phyloP scores from a whole-genome alignment of 331 rosid genomes.

The Malus hybrid region DNA sequence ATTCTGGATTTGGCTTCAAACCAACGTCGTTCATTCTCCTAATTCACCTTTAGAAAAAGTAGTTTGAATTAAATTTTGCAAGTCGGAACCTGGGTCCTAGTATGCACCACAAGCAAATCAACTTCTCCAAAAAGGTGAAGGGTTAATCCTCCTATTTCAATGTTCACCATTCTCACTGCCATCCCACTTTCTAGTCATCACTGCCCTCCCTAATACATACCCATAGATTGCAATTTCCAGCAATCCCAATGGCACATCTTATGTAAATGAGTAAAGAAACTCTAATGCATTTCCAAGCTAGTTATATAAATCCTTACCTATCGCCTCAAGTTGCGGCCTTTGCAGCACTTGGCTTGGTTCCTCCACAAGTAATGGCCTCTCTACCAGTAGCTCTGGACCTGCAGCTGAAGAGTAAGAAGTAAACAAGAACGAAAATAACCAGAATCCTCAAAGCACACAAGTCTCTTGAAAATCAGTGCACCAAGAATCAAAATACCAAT shows the following conservation, averaged over 20 bases:
- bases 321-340: constrained; percentile 49
- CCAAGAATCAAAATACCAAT: neutral
- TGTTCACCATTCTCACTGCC: neutral
- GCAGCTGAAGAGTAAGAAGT: constrained; percentile 26
- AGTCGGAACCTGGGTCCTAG: neutral
- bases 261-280: neutral
- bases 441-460: neutral
- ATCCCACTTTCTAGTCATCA: neutral
- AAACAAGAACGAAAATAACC: constrained; percentile 11
- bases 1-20: neutral
- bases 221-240: neutral
- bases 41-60: neutral
- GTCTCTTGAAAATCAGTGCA: neutral
- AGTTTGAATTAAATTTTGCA: neutral
- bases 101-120: neutral
- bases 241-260: neutral
- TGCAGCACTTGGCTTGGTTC: constrained; percentile 36
- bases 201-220: neutral
- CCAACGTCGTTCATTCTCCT: neutral
- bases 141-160: neutral
- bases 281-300: neutral
- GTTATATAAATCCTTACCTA: constrained; percentile 33
- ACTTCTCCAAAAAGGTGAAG: neutral
- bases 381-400: constrained; percentile 17
- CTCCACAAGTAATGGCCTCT: constrained; percentile 32